A percentile compares a stretch with the other conserved stretches of the same genome.
These are phyloP conservation scores for Ceratocystis papillata DNA, from an alignment of 2,329 filamentous ascomycete genomes.

Conservation along the genomic window DNA sequence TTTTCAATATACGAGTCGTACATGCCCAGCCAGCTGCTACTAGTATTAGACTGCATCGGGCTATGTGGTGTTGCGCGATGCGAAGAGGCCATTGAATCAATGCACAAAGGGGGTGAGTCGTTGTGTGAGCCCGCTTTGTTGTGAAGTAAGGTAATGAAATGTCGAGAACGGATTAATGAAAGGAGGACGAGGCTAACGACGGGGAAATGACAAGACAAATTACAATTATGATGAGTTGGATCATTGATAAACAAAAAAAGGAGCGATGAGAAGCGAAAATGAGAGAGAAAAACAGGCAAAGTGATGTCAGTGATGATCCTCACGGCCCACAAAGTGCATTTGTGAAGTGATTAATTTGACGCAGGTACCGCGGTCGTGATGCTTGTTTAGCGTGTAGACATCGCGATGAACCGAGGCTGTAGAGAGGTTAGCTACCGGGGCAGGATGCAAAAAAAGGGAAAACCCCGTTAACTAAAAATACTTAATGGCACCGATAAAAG, in stretches of 20 bases:
- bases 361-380: slow-evolving; percentile 7
- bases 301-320: not conserved
- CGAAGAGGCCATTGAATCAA: not conserved
- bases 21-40: slow-evolving; percentile 48
- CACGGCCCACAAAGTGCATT: not conserved
- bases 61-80: not conserved
- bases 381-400: slow-evolving; percentile 5
- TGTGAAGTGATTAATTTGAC: not conserved
- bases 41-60: not conserved
- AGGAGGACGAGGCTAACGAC: not conserved
- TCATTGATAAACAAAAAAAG: not conserved
- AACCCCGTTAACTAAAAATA: not conserved
- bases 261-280: not conserved
- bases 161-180: not conserved
- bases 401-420: slow-evolving; percentile 23
- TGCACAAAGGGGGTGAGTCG: too few relatives aligned
- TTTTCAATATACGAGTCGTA: slow-evolving; percentile 90
- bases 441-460: slow-evolving; percentile 2
- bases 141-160: not conserved
- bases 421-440: slow-evolving; percentile 11
- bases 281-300: not conserved
- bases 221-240: not conserved
- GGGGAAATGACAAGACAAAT: not conserved
- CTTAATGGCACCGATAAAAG: not conserved
- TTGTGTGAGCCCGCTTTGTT: not conserved